Conservation (phyloP, 805 yeast species). For the Peterozyma toletana region DNA sequence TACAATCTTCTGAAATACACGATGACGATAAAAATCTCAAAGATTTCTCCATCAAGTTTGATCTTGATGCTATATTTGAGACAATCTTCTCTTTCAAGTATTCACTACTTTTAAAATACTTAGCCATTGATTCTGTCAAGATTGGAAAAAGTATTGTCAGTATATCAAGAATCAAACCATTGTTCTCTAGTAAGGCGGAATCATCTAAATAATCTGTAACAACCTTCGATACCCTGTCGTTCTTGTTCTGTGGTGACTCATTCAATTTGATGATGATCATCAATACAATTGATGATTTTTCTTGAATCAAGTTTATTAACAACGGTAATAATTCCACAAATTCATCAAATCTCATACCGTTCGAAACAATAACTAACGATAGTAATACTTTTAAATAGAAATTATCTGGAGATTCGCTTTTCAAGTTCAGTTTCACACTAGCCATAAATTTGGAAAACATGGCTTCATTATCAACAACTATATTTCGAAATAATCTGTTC, state of each 20-base stretch:
- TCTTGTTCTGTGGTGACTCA: background rate
- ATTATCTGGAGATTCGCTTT: background rate
- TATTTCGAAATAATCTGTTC: background rate
- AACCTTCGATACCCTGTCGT: background rate
- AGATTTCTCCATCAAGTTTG: background rate
- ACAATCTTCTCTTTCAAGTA: background rate
- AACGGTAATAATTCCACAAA: background rate
- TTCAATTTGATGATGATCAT: constrained; percentile 1
- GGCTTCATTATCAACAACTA: background rate
- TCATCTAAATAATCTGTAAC: background rate
- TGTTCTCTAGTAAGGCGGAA: background rate
- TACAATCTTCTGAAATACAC: constrained; percentile 1
- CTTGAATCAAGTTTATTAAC: background rate
- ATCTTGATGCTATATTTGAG: background rate
- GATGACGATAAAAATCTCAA: background rate
- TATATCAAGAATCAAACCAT: background rate
- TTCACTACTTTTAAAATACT: background rate
- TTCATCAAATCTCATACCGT: background rate
- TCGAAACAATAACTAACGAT: background rate
- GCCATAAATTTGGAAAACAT: background rate
- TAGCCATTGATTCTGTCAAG: background rate
- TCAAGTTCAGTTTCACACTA: background rate
- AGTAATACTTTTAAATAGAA: background rate
- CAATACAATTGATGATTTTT: background rate
- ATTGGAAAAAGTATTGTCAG: background rate